Evolutionary conservation across 306 rosid species (phyloP), one percentile per base, ranked within the genome.

Genomic region (Sicyos edulis): DNA sequence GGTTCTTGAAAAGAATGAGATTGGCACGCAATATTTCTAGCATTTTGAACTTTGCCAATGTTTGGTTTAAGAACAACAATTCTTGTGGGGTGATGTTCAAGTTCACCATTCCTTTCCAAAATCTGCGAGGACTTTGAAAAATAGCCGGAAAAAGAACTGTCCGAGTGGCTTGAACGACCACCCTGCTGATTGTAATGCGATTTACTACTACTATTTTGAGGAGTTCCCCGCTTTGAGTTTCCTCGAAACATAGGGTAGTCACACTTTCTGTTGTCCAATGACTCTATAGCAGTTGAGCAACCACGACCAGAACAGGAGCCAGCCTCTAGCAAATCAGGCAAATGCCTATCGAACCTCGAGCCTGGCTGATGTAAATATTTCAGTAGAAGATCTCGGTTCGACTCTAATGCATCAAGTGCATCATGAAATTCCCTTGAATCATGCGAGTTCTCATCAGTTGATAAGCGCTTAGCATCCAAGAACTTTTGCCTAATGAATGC

Each of bases 41-140:
- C 79, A 82, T 68, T 86, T 76, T 79, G 86, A 51, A 81, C 74
- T 88, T 86, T 90, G 75, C 95, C 99, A 63, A 87, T 34, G 77
- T 93, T 93, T 29, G 99, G 97, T 74, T 93, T 93, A 64, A 93
- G 85, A 75, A 93, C 91, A 74, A 93, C 96, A 75, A 93, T 93
- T 81, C 86, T 83, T 66, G 92, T 93, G 50, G 97, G 88, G 49
- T 45, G 81, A 57, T 82, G 76, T 73, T 70, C 81, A 67, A 81
- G 80, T 19, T 85, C 82, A 16, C 78, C 67, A 56, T 76, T 83
- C 37, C 82, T 78, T 71, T 79, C 87, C 19, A 76, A 84, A 84
- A 77, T 71, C 47, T 76, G 77, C n/a, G 90, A 76, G 55, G 85
- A 84, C 70, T 78, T 82, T 32, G 77, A 85, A 76, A 83, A 82